Base-by-base conservation (phyloP, 768 basidiomycete species). In the Termitomyces sp. region DNA sequence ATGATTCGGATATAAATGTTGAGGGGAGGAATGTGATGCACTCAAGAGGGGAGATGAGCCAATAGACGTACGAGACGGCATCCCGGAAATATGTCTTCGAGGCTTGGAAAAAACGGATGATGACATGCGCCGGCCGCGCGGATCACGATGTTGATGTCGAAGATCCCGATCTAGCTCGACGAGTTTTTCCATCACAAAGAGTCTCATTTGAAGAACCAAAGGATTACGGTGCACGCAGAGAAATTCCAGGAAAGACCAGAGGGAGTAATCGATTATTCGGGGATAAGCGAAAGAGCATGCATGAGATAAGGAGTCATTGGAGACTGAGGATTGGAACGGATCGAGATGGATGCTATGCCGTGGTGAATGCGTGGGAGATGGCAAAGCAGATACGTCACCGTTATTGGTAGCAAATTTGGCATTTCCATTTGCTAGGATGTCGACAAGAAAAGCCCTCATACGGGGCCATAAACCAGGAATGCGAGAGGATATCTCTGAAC, bases 171-270 rank as follows among this genome's bases (percentile, higher is more conserved):
- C 77, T 8, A 91, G 69, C 12, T 71, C 65, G 0, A 77, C 71
- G 1, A 86, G 74, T 62, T 85, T 87, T 67, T 87, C 86, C 61
- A 81, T 79, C n/a, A 80, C 71, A 56, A 88, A 78, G 3, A 83
- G 69, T 26, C 85, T 84, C 70, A 91, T 75, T 60, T 88, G 87
- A 30, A 86, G 70, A 52, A 79, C 71, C 30, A 91, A 74, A 0
- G 88, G 87, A 40, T 72, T 83, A 17, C 85, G 78, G 62, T 78
- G 81, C 1, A 82, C 75, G 60, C 82, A 86, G 17, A 87, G 67
- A 53, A 87, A 75, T 62, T 89, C 86, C 28, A 90, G 69, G 30
- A 84, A 67, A 3, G 89, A 90, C 88, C 88, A 90, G 1, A 86
- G 72, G 9, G 81, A 70, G 61, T 89, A 91, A 66, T 91, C 89